phyloP scores from a whole-genome alignment of 768 basidiomycete species.

The Lyophyllum decastes region DNA sequence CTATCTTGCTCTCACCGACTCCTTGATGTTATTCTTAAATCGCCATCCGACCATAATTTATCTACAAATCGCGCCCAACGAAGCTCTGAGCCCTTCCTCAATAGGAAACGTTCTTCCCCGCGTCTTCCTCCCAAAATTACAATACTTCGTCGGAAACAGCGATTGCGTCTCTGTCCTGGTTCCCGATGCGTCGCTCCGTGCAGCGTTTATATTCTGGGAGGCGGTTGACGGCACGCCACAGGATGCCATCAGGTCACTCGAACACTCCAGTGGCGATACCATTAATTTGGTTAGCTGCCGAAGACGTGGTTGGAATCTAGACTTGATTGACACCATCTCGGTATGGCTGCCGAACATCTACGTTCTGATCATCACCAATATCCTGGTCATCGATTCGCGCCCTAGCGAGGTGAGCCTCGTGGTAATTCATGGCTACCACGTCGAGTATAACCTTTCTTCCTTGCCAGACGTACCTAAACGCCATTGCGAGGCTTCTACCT shows the following conservation, averaged over 20 bases:
- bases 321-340: slow-evolving; percentile 36
- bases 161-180: slow-evolving; percentile 29
- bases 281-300: slow-evolving; percentile 37
- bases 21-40: slow-evolving; percentile 34
- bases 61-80: slow-evolving; percentile 36
- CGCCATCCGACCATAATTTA: slow-evolving; percentile 33
- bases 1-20: slow-evolving; percentile 29
- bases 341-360: slow-evolving; percentile 32
- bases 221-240: slow-evolving; percentile 29
- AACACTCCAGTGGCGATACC: slow-evolving; percentile 30
- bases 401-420: slow-evolving; percentile 28
- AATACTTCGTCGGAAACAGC: slow-evolving; percentile 38
- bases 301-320: slow-evolving; percentile 40
- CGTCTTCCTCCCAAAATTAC: slow-evolving; percentile 31
- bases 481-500: slow-evolving; percentile 25
- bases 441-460: background rate
- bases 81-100: slow-evolving; percentile 12
- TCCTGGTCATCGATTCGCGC: slow-evolving; percentile 32
- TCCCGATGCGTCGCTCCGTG: slow-evolving; percentile 28
- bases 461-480: slow-evolving; percentile 26
- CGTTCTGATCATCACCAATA: slow-evolving; percentile 35
- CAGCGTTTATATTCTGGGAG: slow-evolving; percentile 39
- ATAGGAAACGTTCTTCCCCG: slow-evolving; percentile 8
- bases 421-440: background rate
- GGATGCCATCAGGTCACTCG: slow-evolving; percentile 31